Evolutionary conservation across 805 yeast genomes (phyloP), one percentile per base, ranked within the genome.

Genomic region (Diddensiella santjacobensis): DNA sequence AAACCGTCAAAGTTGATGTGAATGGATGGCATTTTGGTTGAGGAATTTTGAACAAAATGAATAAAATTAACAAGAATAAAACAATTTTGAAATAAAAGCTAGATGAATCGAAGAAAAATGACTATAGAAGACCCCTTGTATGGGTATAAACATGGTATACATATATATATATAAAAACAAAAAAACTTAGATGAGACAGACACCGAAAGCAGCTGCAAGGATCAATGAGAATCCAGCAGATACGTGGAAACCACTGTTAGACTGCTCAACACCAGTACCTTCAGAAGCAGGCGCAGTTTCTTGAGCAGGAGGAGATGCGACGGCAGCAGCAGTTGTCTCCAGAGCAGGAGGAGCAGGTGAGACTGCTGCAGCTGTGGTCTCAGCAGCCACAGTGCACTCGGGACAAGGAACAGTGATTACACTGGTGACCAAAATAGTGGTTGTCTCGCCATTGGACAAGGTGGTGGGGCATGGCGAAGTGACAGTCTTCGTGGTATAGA

Each of bases 181-280:
- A n/a, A n/a, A n/a, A n/a, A n/a, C n/a, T n/a, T n/a, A n/a, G n/a
- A 17, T 17, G n/a, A 35, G n/a, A 15, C 10, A n/a, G 8, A 15
- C 39, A 8, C 17, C 17, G 42, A 58, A 55, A 40, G 43, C 56
- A 38, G 54, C 57, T 22, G 58, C 62, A 42, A 48, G 54, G 44
- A 53, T 48, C 36, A 57, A 58, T 40, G 44, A 53, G 17, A 45
- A 48, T 44, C 46, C 57, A 42, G 51, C 51, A 46, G 48, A 40
- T 42, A 22, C 51, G 38, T 52, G 55, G 40, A 33, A 33, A 29
- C 52, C 58, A 45, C 50, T 56, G 52, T 52, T 55, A 44, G 53
- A 24, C 40, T 48, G 39, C 42, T 47, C 53, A 40, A 46, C 52
- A 20, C 42, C 42, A 19, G 22, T 39, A 24, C 50, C 33, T 13